These are phyloP conservation scores for Sclerotinia spermophila DNA, from an alignment of 2,329 filamentous ascomycete genomes.

Conservation along the genomic window DNA sequence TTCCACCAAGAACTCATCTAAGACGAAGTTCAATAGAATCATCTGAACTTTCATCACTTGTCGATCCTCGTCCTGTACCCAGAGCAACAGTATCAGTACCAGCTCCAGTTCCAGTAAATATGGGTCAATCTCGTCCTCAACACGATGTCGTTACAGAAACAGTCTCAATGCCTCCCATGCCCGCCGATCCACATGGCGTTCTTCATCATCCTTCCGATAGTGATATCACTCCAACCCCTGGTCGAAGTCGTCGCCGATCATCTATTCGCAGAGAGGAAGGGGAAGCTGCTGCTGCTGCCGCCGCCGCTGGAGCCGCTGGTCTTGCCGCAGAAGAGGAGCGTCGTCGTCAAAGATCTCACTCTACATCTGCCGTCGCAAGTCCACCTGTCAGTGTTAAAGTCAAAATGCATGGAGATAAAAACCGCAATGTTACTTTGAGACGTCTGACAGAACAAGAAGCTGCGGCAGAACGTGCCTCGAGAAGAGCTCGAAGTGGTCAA, in stretches of 20 bases:
- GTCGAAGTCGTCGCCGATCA: slow-evolving; percentile 43
- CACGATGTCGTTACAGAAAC: slow-evolving; percentile 37
- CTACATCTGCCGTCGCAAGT: slow-evolving; percentile 37
- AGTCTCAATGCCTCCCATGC: slow-evolving; percentile 53
- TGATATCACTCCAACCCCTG: slow-evolving; percentile 21
- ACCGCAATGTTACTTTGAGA: slow-evolving; percentile 58
- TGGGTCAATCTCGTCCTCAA: slow-evolving; percentile 40
- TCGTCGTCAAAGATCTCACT: slow-evolving; percentile 28
- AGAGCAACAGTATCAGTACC: slow-evolving; percentile 41
- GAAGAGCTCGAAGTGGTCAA: slow-evolving; percentile 34
- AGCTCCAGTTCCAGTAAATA: slow-evolving; percentile 22
- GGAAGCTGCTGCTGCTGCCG: slow-evolving; percentile 45
- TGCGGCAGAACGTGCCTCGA: slow-evolving; percentile 39
- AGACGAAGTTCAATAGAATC: slow-evolving; percentile 37
- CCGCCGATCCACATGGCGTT: slow-evolving; percentile 49
- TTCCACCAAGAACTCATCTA: slow-evolving; percentile 43
- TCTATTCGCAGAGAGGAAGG: slow-evolving; percentile 46
- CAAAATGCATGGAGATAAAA: slow-evolving; percentile 57
- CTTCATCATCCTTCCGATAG: slow-evolving; percentile 34
- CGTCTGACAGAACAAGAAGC: slow-evolving; percentile 59
- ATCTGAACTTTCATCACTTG: slow-evolving; percentile 35
- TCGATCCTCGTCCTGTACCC: slow-evolving; percentile 37
- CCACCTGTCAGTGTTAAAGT: slow-evolving; percentile 56
- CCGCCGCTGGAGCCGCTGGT: slow-evolving; percentile 44
- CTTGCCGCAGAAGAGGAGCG: slow-evolving; percentile 49